Evolutionary conservation across 192 early-diverging fungal genomes (phyloP), one percentile per base, ranked within the genome.

Genomic region (Lunasporangiospora selenospora): DNA sequence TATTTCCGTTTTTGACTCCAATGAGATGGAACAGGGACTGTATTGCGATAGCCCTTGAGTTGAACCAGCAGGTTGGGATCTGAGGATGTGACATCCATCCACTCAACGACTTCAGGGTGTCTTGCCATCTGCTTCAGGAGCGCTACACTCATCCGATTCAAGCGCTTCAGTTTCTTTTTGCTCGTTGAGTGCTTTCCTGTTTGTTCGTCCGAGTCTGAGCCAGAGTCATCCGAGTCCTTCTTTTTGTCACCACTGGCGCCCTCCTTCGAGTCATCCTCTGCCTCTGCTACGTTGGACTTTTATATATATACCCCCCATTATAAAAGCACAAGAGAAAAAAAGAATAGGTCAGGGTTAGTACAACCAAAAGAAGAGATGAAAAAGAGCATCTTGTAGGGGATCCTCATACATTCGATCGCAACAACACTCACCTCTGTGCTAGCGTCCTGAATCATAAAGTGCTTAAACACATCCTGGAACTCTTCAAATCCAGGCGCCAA

Each of bases 1-100:
- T 98, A 99, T 75, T 97, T 97, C 56, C 96, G 85, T 80, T 97
- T 98, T 62, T 97, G 94, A 36, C 83, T 85, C 97, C 97, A 99
- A 75, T 99, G 97, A 13, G 81, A 66, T 1, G 97, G 97, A 4
- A 99, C 92, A 15, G 97, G 96, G 1, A 99, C 96, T 0, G 95
- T 92, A 70, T 98, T 98, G 44, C 95, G 85, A 41, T 85, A 87
- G 4, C 93, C 85, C 73, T 99, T 99, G n/a, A 99, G 78, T 9
- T 89, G 77, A 0, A 98, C 93, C 23, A 98, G 83, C 21, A 99
- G 83, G 39, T 86, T 87, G 1, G 97, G 97, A 56, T 99, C 95
- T 12, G 84, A 81, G 0, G 95, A 92, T 12, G 93, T 97, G 13
- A 92, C 89, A 79, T 99, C 97, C 27, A 76, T 75, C 78, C 78